Evolutionary conservation across 2,329 filamentous ascomycete genomes (phyloP).

Genomic region (Trichoderma sp.): DNA sequence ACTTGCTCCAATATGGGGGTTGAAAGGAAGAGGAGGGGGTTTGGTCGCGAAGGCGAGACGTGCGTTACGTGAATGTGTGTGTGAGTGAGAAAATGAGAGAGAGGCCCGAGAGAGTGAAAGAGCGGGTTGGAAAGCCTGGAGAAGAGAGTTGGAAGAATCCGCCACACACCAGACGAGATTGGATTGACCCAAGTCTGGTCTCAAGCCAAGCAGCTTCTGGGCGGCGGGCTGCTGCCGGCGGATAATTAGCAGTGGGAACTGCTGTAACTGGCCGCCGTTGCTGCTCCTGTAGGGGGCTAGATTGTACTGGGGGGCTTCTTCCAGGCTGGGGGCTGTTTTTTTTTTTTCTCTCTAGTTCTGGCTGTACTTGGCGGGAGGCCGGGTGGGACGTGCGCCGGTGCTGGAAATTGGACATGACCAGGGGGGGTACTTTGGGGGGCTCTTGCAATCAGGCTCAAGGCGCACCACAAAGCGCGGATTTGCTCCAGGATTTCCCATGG

Average conservation of each 20-base stretch:
- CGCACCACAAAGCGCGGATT: not conserved
- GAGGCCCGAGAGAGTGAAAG: constrained; percentile 5
- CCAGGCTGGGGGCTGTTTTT: not conserved
- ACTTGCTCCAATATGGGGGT: constrained; percentile 12
- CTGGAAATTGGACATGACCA: constrained; percentile 22
- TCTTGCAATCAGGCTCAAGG: not conserved
- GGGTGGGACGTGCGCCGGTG: constrained; percentile 20
- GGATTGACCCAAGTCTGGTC: not conserved
- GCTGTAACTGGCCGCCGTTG: constrained; percentile 3
- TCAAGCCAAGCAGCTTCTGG: not conserved
- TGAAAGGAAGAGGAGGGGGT: constrained; percentile 1
- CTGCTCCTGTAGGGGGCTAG: not conserved
- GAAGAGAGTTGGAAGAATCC: constrained; percentile 12
- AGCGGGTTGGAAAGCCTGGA: constrained; percentile 13
- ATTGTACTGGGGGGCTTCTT: not conserved
- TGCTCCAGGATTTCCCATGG: not conserved
- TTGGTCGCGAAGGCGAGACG: constrained; percentile 16
- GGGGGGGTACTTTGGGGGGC: not conserved
- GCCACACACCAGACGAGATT: constrained; percentile 2
- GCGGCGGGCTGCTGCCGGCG: constrained; percentile 10
- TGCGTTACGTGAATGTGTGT: constrained; percentile 10
- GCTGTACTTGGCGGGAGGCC: not conserved
- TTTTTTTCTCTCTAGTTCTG: not conserved
- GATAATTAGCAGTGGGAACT: constrained; percentile 15
- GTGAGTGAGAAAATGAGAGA: constrained; percentile 1